A percentile compares a stretch with the other conserved stretches of the same genome.
Conservation (phyloP, 2,329 filamentous ascomycete genomes). For the Nannizziopsis barbatae region DNA sequence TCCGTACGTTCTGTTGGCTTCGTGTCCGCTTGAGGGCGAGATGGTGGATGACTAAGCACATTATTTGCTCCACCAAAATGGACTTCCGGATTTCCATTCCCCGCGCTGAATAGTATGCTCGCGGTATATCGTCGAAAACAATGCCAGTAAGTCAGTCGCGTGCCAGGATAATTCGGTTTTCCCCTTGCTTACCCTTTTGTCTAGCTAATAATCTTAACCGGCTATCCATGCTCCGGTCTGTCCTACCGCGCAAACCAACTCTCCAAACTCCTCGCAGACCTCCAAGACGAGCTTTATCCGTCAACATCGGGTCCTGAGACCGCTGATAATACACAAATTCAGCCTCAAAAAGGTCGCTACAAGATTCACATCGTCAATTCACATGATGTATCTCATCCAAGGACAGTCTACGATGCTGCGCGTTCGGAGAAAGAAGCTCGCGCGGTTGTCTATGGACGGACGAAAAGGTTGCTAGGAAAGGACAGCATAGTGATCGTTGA, state of each 20-base stretch:
- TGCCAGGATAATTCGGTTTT: too few species aligned
- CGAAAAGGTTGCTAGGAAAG: constrained; percentile 47
- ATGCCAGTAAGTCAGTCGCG: constrained; percentile 7
- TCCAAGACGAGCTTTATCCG: constrained; percentile 35
- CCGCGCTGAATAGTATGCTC: too few species aligned
- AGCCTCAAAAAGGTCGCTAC: constrained; percentile 34
- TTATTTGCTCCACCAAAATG: background rate
- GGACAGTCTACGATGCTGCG: constrained; percentile 46
- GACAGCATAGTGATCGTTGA: constrained; percentile 54
- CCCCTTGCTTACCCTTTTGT: background rate
- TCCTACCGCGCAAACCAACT: constrained; percentile 51
- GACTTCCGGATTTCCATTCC: too few species aligned
- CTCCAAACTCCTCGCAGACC: constrained; percentile 38
- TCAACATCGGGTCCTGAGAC: constrained; percentile 13
- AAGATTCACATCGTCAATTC: constrained; percentile 32
- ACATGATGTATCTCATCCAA: constrained; percentile 32
- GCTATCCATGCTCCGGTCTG: constrained; percentile 54
- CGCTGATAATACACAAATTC: background rate
- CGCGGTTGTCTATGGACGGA: constrained; percentile 49
- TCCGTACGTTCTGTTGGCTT: too few species aligned
- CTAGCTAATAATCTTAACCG: constrained; percentile 51
- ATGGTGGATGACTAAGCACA: too few species aligned
- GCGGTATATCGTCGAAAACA: background rate
- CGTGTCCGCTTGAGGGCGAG: too few species aligned
- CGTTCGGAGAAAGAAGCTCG: constrained; percentile 53